These are phyloP conservation scores for Hypericum perforatum DNA, from an alignment of 345 rosid species.

Conservation along the genomic window DNA sequence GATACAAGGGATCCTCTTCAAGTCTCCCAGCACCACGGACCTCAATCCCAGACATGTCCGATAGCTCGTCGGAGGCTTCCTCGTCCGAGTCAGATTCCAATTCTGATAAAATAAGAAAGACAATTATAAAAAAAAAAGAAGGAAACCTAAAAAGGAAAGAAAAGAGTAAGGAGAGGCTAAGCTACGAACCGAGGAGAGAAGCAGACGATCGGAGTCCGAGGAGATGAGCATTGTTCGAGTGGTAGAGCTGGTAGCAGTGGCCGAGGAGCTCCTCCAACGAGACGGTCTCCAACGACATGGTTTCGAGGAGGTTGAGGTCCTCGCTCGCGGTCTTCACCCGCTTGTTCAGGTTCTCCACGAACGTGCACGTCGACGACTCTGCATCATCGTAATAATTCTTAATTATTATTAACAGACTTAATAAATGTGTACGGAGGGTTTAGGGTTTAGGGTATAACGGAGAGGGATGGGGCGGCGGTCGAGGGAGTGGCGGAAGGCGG, in stretches of 20 bases:
- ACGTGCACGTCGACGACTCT: slow-evolving; percentile 81
- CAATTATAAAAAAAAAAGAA: too few relatives aligned
- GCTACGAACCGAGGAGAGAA: slow-evolving; percentile 34
- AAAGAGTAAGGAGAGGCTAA: neutral
- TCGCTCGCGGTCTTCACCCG: slow-evolving; percentile 38
- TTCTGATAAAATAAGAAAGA: too few relatives aligned
- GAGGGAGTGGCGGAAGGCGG: slow-evolving; percentile 62
- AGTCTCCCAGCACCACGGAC: slow-evolving; percentile 25
- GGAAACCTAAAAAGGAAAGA: too few relatives aligned
- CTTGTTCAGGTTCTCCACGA: slow-evolving; percentile 60
- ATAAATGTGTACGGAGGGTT: neutral
- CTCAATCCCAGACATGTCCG: slow-evolving; percentile 13
- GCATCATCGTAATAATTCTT: too few relatives aligned
- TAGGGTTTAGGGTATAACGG: slow-evolving; percentile 21
- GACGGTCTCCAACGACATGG: slow-evolving; percentile 68
- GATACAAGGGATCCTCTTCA: slow-evolving; percentile 75
- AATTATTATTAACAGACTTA: neutral
- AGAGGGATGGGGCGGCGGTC: slow-evolving; percentile 78
- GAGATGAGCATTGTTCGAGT: slow-evolving; percentile 39
- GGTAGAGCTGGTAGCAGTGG: slow-evolving; percentile 60
- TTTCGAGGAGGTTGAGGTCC: slow-evolving; percentile 57
- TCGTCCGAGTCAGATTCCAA: too few relatives aligned
- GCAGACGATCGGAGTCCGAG: slow-evolving; percentile 35
- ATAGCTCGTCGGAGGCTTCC: slow-evolving; percentile 20
- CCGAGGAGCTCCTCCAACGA: slow-evolving; percentile 83